Base-by-base conservation (phyloP, 2,329 filamentous ascomycete genomes). In the Chaetoscypha palmicola region DNA sequence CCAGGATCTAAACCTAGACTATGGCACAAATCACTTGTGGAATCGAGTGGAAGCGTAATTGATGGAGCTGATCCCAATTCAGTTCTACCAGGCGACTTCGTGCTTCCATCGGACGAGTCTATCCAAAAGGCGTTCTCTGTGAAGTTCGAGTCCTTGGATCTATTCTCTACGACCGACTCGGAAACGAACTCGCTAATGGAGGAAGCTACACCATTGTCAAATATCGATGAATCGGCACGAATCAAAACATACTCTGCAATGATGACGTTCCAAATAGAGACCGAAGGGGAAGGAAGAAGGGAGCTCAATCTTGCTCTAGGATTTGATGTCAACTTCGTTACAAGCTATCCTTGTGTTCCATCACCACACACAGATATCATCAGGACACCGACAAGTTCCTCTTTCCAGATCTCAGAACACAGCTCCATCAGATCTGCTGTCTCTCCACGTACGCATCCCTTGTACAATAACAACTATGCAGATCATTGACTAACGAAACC, bases 281-380 rank as follows among this genome's bases (percentile, higher is more conserved):
- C 44, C 5, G 49, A 49, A 9, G 53, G 45, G 3, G 52, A 55
- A 10, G 45, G 49, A 1, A 51, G 48, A 21, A 58, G 44, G 40
- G 55, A 58, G 31, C 30, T 59, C 5, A 55, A 58, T 38, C 38
- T 62, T n/a, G 46, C 68, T 1, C 61, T 84, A 8, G 62, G 64
- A 4, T 74, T 78, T 51, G 79, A 83, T 46, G 69, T 82, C 17
- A 74, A 73, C 53, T 83, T 83, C 57, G 75, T 82, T 14, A 82
- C 80, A 1, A 78, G 78, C 0, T 77, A 82, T 52, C 80, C 80
- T 0, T 84, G 80, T 53, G 70, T 75, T 4, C 72, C 75, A 1
- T 77, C 76, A 1, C 68, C 69, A 39, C 69, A 73, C 43, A 73
- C 78, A 2, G 73, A 71, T 49, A 72, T 81, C 43, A 57, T 81